Evolutionary conservation across 495 filamentous ascomycete species (phyloP).

Genomic region (Beverwykella pulmonaria): DNA sequence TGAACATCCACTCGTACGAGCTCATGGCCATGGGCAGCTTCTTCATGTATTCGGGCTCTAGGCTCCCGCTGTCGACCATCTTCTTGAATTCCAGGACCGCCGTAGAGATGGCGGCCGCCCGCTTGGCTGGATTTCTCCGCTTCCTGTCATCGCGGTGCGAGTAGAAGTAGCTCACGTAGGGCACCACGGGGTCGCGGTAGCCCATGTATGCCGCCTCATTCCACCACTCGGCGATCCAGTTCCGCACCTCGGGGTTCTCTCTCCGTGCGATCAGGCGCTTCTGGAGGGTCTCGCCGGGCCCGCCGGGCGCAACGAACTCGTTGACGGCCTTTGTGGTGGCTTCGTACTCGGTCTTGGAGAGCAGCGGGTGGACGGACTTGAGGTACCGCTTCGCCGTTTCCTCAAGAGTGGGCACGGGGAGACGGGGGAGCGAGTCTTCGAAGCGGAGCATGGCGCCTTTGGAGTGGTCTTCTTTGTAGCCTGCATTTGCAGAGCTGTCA

Average conservation of each 20-base stretch:
- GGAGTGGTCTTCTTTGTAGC: constrained; percentile 87
- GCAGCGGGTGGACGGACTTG: constrained; percentile 84
- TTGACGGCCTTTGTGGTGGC: constrained; percentile 78
- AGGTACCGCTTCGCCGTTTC: constrained; percentile 91
- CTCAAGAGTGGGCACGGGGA: constrained; percentile 91
- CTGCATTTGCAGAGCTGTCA: constrained; percentile 50
- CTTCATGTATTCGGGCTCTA: constrained; percentile 99
- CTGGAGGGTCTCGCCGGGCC: constrained; percentile 82
- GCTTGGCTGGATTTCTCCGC: constrained; percentile 84
- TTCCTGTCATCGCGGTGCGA: constrained; percentile 92
- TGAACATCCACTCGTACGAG: constrained; percentile 99
- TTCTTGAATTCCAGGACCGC: constrained; percentile 90
- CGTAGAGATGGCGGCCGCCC: constrained; percentile 86
- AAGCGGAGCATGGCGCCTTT: constrained; percentile 95
- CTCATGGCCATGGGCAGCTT: constrained; percentile 94
- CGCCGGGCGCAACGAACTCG: constrained; percentile 79
- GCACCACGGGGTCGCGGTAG: constrained; percentile 94
- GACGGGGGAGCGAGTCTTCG: constrained; percentile 87
- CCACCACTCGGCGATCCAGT: constrained; percentile 99
- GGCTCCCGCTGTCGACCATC: constrained; percentile 75
- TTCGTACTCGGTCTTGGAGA: constrained; percentile 72
- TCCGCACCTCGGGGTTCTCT: constrained; percentile 80
- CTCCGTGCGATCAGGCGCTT: constrained; percentile 80
- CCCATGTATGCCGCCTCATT: constrained; percentile 86
- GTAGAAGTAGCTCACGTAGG: constrained; percentile 99